Evolutionary conservation across 495 filamentous ascomycete species (phyloP).

Genomic region (Aspergillus kassunensis): DNA sequence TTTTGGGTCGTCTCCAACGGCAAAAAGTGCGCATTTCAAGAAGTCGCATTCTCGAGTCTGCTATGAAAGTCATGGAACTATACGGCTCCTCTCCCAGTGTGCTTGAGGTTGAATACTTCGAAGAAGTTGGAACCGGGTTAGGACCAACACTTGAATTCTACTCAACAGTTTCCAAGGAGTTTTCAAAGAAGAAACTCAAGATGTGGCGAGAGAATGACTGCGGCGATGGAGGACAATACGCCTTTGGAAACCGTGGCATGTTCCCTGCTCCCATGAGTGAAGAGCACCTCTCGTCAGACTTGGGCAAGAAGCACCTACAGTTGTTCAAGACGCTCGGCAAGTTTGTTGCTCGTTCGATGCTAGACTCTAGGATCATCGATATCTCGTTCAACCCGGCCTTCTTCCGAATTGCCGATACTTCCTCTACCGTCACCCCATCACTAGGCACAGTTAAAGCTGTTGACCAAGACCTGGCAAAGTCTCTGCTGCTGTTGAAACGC

Average conservation of each 20-base stretch:
- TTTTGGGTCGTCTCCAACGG: constrained; percentile 88
- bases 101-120: constrained; percentile 97
- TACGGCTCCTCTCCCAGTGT: constrained; percentile 95
- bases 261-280: constrained; percentile 93
- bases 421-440: constrained; percentile 71
- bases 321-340: constrained; percentile 94
- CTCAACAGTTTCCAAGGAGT: constrained; percentile 95
- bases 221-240: constrained; percentile 72
- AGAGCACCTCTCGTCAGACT: constrained; percentile 65
- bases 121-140: constrained; percentile 95
- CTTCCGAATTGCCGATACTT: constrained; percentile 85
- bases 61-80: constrained; percentile 98
- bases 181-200: constrained; percentile 93
- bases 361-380: constrained; percentile 97
- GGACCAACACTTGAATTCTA: constrained; percentile 98
- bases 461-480: constrained; percentile 79
- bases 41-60: constrained; percentile 89
- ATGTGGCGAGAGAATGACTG: constrained; percentile 92
- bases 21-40: constrained; percentile 97
- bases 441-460: constrained; percentile 90
- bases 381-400: constrained; percentile 97
- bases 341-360: constrained; percentile 96
- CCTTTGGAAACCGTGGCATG: constrained; percentile 77
- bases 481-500: constrained; percentile 81
- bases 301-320: constrained; percentile 76